Base-by-base conservation (phyloP, 1,139 yeast species). In the Pichia norvegensis region DNA sequence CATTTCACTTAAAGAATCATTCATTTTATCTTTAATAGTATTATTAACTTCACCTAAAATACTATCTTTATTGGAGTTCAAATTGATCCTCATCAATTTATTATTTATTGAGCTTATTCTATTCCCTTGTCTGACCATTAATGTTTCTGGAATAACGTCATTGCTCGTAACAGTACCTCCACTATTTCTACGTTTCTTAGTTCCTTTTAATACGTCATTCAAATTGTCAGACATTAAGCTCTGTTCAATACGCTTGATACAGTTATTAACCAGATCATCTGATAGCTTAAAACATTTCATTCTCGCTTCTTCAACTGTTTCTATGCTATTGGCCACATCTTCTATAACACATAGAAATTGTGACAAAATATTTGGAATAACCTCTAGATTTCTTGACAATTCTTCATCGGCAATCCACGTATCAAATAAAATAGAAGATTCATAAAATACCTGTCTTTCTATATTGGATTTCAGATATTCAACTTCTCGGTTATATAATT, bases 391-490 rank as follows among this genome's bases (percentile, higher is more conserved):
- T 10, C 38, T 41, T 7, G 35, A 19, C 19, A 11, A 27, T 3
- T 40, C 43, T 5, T 40, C 22, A 4, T 44, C 42, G 14, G 33
- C 14, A 11, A 48, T 33, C 47, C 46, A 39, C 1, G 49, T 36
- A 22, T 73, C 76, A 51, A 69, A 60, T 29, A 79, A 61, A 8
- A 76, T 65, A 0, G 84, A 73, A 0, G 85, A 73, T 52, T 74
- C 72, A 49, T 77, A 70, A 35, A 81, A 60, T 9, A 81, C 68
- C 39, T 80, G 81, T 43, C 68, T 70, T 43, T 79, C 79, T 6
- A 77, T 61, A 0, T 70, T 62, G 23, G 74, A 76, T 36, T 68
- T 69, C 36, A 81, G 58, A 27, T 70, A 60, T 1, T 64, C 61
- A 2, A 79, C 57, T 38, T 68, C 61, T 5, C 61, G 58, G n/a